These are phyloP conservation scores for Salix dunnii DNA, from an alignment of 345 rosid genomes.

Conservation along the genomic window DNA sequence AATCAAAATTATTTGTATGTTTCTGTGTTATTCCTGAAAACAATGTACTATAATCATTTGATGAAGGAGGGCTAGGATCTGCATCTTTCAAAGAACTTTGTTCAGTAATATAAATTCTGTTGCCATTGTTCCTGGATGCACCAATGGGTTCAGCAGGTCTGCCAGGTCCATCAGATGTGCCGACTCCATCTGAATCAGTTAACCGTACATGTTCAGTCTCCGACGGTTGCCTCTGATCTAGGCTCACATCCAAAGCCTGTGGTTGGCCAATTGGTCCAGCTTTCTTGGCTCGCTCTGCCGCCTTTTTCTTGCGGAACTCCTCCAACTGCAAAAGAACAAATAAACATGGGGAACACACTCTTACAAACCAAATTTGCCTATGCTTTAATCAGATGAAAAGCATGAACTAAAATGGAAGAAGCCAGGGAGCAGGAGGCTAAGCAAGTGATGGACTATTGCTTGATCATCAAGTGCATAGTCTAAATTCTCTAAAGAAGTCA, in stretches of 20 bases:
- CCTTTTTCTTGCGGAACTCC: conserved; percentile 95
- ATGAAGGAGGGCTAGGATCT: conserved; percentile 23
- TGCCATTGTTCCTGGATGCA: conserved; percentile 15
- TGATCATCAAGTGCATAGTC: neutral
- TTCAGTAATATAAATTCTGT: conserved; percentile 20
- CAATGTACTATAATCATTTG: conserved; percentile 32
- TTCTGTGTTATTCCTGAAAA: conserved; percentile 21
- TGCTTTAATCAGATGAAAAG: neutral
- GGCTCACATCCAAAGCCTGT: conserved; percentile 34
- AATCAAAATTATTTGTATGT: conserved; percentile 32
- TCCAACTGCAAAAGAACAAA: conserved; percentile 57
- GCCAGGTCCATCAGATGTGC: conserved; percentile 38
- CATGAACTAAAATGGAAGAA: neutral
- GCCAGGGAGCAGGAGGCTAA: neutral
- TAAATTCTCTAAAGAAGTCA: neutral
- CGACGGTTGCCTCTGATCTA: conserved; percentile 32
- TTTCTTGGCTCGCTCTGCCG: conserved; percentile 79
- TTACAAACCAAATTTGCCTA: neutral
- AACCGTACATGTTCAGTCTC: conserved; percentile 34
- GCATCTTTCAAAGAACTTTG: conserved; percentile 25
- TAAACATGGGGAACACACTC: neutral
- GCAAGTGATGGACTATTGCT: neutral
- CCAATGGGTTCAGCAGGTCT: conserved; percentile 20
- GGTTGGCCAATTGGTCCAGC: conserved; percentile 37
- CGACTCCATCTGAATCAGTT: conserved; percentile 51